Percentiles rank a stretch among this genome's conserved stretches.
Conservation (phyloP, 257 asterid genomes). For the Jacaranda copaia region DNA sequence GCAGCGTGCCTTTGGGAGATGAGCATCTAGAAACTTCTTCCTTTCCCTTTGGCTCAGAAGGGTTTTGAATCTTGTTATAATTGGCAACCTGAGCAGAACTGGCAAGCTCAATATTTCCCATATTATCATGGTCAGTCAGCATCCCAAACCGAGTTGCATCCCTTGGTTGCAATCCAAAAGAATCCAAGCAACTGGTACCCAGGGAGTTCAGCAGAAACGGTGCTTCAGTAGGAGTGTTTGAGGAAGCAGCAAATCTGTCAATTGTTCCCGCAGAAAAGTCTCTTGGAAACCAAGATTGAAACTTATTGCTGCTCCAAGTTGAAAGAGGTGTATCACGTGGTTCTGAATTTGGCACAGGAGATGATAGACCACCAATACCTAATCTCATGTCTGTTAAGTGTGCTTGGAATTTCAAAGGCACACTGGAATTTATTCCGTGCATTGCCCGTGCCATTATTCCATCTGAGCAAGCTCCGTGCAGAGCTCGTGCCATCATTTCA, state of each 20-base stretch:
- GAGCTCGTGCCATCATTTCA: slow-evolving; percentile 63
- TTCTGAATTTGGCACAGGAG: slow-evolving; percentile 50
- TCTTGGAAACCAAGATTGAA: slow-evolving; percentile 53
- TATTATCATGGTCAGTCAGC: slow-evolving; percentile 48
- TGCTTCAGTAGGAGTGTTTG: slow-evolving; percentile 48
- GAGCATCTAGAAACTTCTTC: slow-evolving; percentile 48
- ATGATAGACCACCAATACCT: slow-evolving; percentile 69
- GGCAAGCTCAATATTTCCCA: slow-evolving; percentile 49
- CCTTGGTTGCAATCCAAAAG: slow-evolving; percentile 54
- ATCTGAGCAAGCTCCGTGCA: too few species aligned
- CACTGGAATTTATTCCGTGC: slow-evolving; percentile 64
- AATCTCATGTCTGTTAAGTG: slow-evolving; percentile 87
- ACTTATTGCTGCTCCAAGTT: slow-evolving; percentile 54
- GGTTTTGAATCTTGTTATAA: slow-evolving; percentile 39
- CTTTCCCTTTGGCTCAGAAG: slow-evolving; percentile 59
- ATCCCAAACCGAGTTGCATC: slow-evolving; percentile 53
- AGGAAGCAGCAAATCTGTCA: slow-evolving; percentile 54
- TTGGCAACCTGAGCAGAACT: slow-evolving; percentile 39
- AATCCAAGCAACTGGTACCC: slow-evolving; percentile 60
- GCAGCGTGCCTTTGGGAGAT: slow-evolving; percentile 66
- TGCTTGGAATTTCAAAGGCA: slow-evolving; percentile 57
- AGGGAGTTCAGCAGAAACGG: slow-evolving; percentile 68
- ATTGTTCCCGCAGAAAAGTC: slow-evolving; percentile 55
- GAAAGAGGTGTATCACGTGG: slow-evolving; percentile 56
- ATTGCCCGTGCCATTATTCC: slow-evolving; percentile 56